These are phyloP conservation scores for Tanozyma kutaoensis DNA, from an alignment of 805 yeast species.

Conservation along the genomic window DNA sequence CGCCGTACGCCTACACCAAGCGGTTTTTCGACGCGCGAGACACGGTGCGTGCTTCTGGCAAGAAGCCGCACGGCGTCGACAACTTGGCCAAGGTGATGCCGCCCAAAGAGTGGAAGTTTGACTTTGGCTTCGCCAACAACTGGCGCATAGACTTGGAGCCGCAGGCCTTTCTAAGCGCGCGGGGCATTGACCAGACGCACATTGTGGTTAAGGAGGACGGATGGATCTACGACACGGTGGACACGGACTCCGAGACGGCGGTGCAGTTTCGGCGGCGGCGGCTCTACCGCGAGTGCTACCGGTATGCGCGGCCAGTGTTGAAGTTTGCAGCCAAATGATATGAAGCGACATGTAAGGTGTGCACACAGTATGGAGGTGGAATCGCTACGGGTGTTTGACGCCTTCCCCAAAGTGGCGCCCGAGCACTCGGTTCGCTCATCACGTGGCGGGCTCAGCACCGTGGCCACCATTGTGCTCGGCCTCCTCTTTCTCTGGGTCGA, in stretches of 20 bases:
- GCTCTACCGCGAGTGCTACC: conserved; percentile 35
- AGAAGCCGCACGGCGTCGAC: conserved; percentile 53
- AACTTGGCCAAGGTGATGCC: conserved; percentile 43
- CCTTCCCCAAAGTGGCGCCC: conserved; percentile 31
- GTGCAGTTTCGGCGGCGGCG: conserved; percentile 47
- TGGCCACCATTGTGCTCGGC: conserved; percentile 47
- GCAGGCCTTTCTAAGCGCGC: conserved; percentile 34
- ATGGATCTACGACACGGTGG: conserved; percentile 34
- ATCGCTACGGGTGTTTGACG: conserved; percentile 35
- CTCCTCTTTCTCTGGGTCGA: conserved; percentile 72
- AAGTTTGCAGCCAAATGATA: background rate
- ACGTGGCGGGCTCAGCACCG: conserved; percentile 66
- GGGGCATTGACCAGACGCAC: conserved; percentile 14
- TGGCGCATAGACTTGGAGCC: conserved; percentile 59
- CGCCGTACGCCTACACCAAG: conserved; percentile 37
- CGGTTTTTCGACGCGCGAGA: conserved; percentile 41
- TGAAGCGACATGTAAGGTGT: too few species aligned
- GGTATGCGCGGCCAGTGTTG: conserved; percentile 16
- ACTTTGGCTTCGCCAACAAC: conserved; percentile 29
- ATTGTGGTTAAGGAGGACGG: conserved; percentile 25
- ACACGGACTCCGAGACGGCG: conserved; percentile 20
- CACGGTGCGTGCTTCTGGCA: conserved; percentile 22
- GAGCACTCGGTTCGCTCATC: conserved; percentile 58
- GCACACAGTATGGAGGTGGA: too few species aligned
- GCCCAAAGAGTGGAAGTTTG: conserved; percentile 67